Base-by-base conservation (phyloP, 495 filamentous ascomycete genomes). In the Aspergillus homomorphus region DNA sequence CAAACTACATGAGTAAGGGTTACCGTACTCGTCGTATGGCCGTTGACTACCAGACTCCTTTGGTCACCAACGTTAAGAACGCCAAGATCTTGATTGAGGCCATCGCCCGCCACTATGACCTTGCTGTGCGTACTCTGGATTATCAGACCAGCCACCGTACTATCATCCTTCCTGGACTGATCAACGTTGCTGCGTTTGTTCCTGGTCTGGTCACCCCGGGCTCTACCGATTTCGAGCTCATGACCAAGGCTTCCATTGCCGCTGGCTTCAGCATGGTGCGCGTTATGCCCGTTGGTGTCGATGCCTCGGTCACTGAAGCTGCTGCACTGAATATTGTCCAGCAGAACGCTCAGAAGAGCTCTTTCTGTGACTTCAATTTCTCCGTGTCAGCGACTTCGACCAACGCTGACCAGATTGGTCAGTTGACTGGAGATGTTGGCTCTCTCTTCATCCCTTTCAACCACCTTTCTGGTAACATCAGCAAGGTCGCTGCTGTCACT, bases 1-100 rank as follows among this genome's bases (percentile, higher is more conserved):
- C 94, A 55, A 98, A 90, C 77, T 98, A 98, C 77, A 93, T 98
- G 88, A 96, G 91, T 71, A 92, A 90, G 74, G 94, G 94, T 53
- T 98, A 98, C 72, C 85, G 86, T 61, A 97, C 94, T 30, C 84
- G 94, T 68, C 87, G 94, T 64, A 96, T 98, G 94, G 94, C 94
- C 24, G 94, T 98, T 20, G 94, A 98, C 73, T 98, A 97, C 74
- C 93, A 97, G 73, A 96, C 93, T 43, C 94, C 94, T 42, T 75
- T 98, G 63, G 92, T 98, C 26, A 98, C 94, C 49, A 98, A 98
- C 67, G 94, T 98, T 66, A 98, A 98, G 82, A 98, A 97, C 65
- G 94, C 94, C 43, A 98, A 98, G 80, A 89, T 98, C 54, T 72
- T 98, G 45, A 88, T 98, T 62, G 94, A 98, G 72, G 94, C 94